phyloP scores from a whole-genome alignment of 179 eudicot species.

The Heliamphora pulchella region DNA sequence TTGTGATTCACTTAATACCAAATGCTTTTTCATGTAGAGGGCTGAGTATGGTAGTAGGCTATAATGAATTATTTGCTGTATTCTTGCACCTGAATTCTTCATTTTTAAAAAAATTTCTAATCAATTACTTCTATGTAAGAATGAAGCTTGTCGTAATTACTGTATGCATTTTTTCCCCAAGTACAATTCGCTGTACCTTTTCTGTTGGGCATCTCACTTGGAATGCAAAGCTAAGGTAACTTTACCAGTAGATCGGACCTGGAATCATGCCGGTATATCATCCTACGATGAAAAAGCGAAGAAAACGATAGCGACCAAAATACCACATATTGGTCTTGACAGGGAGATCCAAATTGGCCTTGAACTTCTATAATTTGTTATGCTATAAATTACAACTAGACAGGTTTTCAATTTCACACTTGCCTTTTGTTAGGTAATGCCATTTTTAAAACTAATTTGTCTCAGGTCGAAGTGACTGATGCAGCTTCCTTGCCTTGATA shows the following conservation, averaged over 20 bases:
- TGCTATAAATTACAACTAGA: neutral
- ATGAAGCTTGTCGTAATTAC: neutral
- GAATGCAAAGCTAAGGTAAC: too few relatives aligned
- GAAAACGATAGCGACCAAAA: too few relatives aligned
- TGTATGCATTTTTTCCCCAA: neutral
- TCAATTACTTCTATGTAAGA: neutral
- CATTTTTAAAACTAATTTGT: neutral
- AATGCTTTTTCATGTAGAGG: neutral
- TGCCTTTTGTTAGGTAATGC: too few relatives aligned
- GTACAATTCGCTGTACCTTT: too few relatives aligned
- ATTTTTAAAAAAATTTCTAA: neutral
- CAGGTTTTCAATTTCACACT: neutral
- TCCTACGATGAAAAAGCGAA: too few relatives aligned
- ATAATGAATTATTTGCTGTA: neutral
- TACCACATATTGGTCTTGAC: neutral
- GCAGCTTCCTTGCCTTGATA: slow-evolving; percentile 80
- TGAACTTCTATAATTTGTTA: neutral
- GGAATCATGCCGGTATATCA: too few relatives aligned
- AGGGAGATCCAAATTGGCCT: neutral
- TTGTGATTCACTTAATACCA: neutral
- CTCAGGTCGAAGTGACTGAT: slow-evolving; percentile 89
- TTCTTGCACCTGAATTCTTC: neutral
- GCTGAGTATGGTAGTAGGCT: neutral
- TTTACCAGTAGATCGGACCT: too few relatives aligned
- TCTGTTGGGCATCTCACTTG: too few relatives aligned